These are phyloP conservation scores for Tulasnella sp. DNA, from an alignment of 768 basidiomycete genomes.

Conservation along the genomic window DNA sequence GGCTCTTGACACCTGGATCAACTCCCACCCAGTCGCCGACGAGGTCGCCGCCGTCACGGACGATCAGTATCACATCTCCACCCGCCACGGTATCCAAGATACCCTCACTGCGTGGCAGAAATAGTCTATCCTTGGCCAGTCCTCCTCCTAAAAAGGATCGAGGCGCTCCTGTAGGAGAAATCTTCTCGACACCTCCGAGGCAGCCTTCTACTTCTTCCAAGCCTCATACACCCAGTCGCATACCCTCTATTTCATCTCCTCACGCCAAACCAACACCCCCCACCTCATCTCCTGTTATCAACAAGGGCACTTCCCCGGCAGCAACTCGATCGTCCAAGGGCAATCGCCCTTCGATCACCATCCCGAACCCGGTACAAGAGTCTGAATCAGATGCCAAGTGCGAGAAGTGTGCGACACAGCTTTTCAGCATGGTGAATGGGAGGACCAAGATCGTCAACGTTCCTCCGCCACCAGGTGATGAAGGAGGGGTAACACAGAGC, in stretches of 20 bases:
- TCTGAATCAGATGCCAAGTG: slow-evolving; percentile 39
- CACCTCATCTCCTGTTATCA: slow-evolving; percentile 37
- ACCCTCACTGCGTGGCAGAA: background rate
- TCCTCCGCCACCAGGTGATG: slow-evolving; percentile 41
- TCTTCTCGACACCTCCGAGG: background rate
- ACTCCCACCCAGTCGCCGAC: slow-evolving; percentile 10
- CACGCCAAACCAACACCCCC: background rate
- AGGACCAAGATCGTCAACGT: slow-evolving; percentile 52
- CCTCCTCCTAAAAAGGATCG: background rate
- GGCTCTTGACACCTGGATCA: slow-evolving; percentile 10
- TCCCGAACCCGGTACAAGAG: background rate
- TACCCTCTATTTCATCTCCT: slow-evolving; percentile 5
- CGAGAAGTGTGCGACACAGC: slow-evolving; percentile 44
- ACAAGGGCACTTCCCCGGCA: no score
- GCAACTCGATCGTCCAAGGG: no score
- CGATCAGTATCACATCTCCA: slow-evolving; percentile 8
- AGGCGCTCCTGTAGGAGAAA: background rate
- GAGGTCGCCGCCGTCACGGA: slow-evolving; percentile 3
- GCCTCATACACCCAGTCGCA: background rate
- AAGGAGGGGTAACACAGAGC: background rate
- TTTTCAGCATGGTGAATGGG: slow-evolving; percentile 50
- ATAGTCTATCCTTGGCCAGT: background rate
- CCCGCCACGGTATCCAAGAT: slow-evolving; percentile 2
- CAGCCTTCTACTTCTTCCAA: background rate
- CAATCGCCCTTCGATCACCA: background rate